Evolutionary conservation across 2,329 filamentous ascomycete species (phyloP).

Genomic region (Stachybotrys chlorohalonatus): DNA sequence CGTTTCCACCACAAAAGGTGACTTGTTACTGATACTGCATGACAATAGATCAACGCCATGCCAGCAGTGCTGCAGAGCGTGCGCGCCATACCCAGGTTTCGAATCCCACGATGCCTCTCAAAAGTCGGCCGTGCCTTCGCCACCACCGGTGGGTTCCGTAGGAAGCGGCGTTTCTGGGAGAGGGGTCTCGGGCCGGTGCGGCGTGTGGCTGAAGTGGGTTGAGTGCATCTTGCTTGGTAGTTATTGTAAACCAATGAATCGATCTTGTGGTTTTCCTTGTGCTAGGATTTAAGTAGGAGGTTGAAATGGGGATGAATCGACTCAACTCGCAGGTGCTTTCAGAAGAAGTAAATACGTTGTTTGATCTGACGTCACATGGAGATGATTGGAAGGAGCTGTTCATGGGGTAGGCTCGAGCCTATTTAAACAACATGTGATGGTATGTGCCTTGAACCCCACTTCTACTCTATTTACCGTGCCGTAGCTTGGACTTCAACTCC

Average conservation of each 20-base stretch:
- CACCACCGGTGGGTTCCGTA: slow-evolving; percentile 17
- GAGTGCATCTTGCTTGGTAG: neutral
- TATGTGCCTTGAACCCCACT: too few species aligned
- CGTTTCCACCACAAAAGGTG: too few species aligned
- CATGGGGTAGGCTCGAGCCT: neutral
- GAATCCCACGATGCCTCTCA: neutral
- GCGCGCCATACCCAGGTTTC: too few species aligned
- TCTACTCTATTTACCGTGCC: too few species aligned
- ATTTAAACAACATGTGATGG: too few species aligned
- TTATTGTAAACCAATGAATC: too few species aligned
- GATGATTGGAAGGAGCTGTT: neutral
- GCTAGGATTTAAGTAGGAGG: neutral
- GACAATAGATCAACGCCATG: too few species aligned
- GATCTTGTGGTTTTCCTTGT: too few species aligned
- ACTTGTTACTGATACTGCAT: too few species aligned
- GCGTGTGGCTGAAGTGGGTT: neutral
- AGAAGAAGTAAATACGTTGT: neutral
- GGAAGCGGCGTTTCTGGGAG: slow-evolving; percentile 18
- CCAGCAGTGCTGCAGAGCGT: too few species aligned
- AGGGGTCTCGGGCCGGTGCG: slow-evolving; percentile 20
- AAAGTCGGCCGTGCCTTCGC: slow-evolving; percentile 21
- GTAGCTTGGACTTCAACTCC: too few species aligned
- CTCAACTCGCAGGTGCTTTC: neutral
- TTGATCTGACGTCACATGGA: neutral
- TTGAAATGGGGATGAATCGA: neutral